Evolutionary conservation across 2,329 filamentous ascomycete species (phyloP).

Genomic region (Coniella vitis): DNA sequence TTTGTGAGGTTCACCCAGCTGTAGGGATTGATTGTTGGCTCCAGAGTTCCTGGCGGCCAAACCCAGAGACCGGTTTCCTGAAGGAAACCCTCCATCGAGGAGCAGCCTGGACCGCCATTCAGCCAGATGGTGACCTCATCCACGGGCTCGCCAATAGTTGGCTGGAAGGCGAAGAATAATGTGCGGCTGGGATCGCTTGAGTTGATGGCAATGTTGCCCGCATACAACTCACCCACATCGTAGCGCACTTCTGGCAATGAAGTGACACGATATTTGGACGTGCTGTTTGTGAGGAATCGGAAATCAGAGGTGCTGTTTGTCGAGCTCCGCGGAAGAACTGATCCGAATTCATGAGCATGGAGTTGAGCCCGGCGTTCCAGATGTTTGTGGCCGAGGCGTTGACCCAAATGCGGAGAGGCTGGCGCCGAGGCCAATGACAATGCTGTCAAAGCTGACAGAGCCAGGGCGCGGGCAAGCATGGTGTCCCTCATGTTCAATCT

Average conservation of each 20-base stretch:
- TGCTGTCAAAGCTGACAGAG: neutral
- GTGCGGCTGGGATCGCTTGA: neutral
- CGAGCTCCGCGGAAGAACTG: neutral
- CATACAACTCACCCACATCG: constrained; percentile 8
- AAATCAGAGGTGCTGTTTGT: neutral
- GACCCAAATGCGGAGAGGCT: neutral
- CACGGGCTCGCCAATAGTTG: neutral
- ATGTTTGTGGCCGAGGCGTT: neutral
- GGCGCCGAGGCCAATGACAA: neutral
- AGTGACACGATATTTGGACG: neutral
- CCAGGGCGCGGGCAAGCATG: no score
- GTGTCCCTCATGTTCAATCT: no score
- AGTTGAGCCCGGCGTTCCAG: neutral
- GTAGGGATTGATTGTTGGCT: constrained; percentile 7
- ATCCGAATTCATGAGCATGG: neutral
- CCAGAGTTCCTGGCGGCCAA: constrained; percentile 6
- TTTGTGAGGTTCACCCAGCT: constrained; percentile 7
- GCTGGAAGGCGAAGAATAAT: constrained; percentile 4
- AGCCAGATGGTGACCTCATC: constrained; percentile 11
- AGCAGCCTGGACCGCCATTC: constrained; percentile 10
- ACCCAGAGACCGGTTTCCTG: constrained; percentile 3
- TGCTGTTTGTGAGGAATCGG: constrained; percentile 1
- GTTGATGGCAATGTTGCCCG: constrained; percentile 3
- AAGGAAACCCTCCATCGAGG: constrained; percentile 4
- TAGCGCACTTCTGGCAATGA: constrained; percentile 8